Evolutionary conservation across 371 early-diverging fungal species (phyloP).

Genomic region (Mucor velutinosus): DNA sequence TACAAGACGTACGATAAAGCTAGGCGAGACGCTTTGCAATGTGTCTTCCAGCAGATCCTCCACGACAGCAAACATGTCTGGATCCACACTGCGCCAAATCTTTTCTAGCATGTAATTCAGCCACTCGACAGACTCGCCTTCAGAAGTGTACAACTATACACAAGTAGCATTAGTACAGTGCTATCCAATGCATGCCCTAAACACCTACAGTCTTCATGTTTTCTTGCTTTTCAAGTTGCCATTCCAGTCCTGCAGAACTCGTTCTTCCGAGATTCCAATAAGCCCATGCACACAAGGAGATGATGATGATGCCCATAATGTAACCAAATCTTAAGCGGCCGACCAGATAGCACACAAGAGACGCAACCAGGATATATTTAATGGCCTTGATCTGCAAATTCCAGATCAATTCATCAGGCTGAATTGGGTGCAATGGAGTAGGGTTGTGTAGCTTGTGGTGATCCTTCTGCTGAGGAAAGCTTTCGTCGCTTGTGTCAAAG

Average conservation of each 20-base stretch:
- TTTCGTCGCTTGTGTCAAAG: conserved; percentile 14
- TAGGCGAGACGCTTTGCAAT: conserved; percentile 31
- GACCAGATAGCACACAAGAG: conserved; percentile 27
- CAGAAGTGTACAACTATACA: conserved; percentile 40
- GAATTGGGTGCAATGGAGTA: conserved; percentile 19
- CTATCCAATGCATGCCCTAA: background rate
- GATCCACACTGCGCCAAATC: conserved; percentile 48
- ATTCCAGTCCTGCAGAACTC: conserved; percentile 25
- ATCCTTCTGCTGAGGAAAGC: background rate
- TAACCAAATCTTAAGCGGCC: conserved; percentile 30
- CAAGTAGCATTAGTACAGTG: background rate
- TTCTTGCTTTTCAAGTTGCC: conserved; percentile 41
- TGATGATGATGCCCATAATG: conserved; percentile 15
- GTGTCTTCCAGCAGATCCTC: conserved; percentile 45
- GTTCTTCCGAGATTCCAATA: conserved; percentile 36
- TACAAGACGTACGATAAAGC: conserved; percentile 33
- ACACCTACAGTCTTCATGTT: conserved; percentile 35
- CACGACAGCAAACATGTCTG: conserved; percentile 32
- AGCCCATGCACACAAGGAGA: conserved; percentile 26
- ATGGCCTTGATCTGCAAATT: conserved; percentile 34
- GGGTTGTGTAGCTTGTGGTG: conserved; percentile 13
- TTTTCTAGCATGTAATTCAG: conserved; percentile 46
- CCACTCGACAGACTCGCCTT: conserved; percentile 52
- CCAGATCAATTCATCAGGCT: conserved; percentile 26
- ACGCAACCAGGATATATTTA: conserved; percentile 29